Evolutionary conservation across 768 basidiomycete genomes (phyloP).

Genomic region (Kwoniella dejecticola): DNA sequence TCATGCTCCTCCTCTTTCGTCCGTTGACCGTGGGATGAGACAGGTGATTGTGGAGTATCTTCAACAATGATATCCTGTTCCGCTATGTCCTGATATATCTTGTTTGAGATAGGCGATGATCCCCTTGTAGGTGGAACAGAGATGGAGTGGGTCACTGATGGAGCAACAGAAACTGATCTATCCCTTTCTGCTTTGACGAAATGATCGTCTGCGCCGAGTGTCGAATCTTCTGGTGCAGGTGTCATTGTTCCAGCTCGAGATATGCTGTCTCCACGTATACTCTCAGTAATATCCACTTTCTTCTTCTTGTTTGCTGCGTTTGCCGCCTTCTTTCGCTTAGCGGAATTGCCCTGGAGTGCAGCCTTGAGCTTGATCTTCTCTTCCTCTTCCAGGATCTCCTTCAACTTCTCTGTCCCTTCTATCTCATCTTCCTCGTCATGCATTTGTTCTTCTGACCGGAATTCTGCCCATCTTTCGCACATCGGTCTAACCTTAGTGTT

Average conservation of each 20-base stretch:
- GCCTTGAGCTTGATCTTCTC: slow-evolving; percentile 3
- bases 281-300: slow-evolving; percentile 7
- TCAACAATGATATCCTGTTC: not conserved
- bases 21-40: too few relatives aligned
- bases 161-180: not conserved
- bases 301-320: slow-evolving; percentile 1
- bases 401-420: slow-evolving; percentile 11
- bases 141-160: not conserved
- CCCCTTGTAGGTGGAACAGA: not conserved
- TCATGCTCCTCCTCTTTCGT: too few relatives aligned
- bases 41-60: slow-evolving; percentile 6
- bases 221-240: not conserved
- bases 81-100: not conserved
- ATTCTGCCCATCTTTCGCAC: slow-evolving; percentile 81
- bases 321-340: not conserved
- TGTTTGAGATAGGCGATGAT: slow-evolving; percentile 5
- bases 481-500: slow-evolving; percentile 63
- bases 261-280: not conserved
- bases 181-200: not conserved
- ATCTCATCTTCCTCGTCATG: slow-evolving; percentile 22
- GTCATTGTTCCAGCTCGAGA: not conserved
- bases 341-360: not conserved
- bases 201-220: not conserved
- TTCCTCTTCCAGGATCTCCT: slow-evolving; percentile 18
- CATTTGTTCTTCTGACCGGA: slow-evolving; percentile 68